phyloP scores from a whole-genome alignment of 108 stramenopile species.

The Poteriospumella lacustris region DNA sequence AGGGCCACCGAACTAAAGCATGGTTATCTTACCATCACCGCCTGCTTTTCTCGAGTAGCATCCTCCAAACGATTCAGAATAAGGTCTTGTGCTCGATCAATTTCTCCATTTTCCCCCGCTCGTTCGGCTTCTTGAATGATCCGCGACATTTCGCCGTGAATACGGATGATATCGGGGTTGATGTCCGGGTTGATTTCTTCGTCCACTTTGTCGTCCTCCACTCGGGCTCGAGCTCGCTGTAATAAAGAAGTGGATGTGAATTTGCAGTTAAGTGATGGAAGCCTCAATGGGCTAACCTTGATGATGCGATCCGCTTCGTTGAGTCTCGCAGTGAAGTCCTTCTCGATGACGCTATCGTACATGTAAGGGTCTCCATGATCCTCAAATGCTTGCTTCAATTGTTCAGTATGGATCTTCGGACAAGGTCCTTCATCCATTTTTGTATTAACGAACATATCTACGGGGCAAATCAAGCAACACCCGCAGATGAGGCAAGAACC shows the following conservation, averaged over 20 bases:
- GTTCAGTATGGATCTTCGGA: constrained; percentile 45
- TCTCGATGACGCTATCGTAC: constrained; percentile 26
- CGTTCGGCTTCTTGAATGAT: constrained; percentile 48
- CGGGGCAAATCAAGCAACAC: constrained; percentile 24
- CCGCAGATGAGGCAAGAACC: background rate
- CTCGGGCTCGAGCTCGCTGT: constrained; percentile 31
- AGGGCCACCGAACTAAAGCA: background rate
- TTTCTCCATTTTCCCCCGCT: constrained; percentile 47
- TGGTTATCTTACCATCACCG: constrained; percentile 1
- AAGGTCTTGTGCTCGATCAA: constrained; percentile 40
- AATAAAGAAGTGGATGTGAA: background rate
- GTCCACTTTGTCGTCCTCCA: constrained; percentile 42
- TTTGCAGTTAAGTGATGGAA: too few relatives aligned
- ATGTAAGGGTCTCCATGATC: background rate
- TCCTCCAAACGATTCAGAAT: constrained; percentile 11
- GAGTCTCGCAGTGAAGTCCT: background rate
- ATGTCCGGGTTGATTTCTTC: constrained; percentile 37
- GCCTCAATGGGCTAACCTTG: background rate
- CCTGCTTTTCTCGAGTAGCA: background rate
- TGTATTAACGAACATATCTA: constrained; percentile 52
- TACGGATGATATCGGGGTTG: constrained; percentile 39
- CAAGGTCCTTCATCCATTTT: constrained; percentile 50
- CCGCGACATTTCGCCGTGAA: constrained; percentile 35
- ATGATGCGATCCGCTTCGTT: constrained; percentile 31
- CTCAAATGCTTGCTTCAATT: constrained; percentile 35